phyloP scores from a whole-genome alignment of 2,329 filamentous ascomycete genomes.

The Trichoderma asperellum region DNA sequence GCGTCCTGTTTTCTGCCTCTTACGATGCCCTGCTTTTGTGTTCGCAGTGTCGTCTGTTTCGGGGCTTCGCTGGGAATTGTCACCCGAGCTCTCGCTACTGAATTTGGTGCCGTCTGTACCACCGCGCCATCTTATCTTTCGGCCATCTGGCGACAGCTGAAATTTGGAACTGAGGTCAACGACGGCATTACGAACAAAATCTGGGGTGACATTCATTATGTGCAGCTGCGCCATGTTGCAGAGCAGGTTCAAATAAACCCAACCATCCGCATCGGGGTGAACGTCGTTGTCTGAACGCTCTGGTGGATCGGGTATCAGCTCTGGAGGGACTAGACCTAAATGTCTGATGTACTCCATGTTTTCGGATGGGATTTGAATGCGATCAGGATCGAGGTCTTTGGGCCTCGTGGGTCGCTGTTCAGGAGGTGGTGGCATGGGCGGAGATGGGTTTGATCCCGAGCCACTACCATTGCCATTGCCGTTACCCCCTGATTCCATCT shows the following conservation, averaged over 20 bases:
- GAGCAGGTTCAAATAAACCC: slow-evolving; percentile 81
- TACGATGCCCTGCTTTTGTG: slow-evolving; percentile 48
- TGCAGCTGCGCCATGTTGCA: slow-evolving; percentile 83
- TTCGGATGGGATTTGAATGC: slow-evolving; percentile 73
- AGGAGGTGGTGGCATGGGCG: slow-evolving; percentile 47
- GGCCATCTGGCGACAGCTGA: slow-evolving; percentile 75
- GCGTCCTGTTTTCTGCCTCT: slow-evolving; percentile 49
- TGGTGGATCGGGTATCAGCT: slow-evolving; percentile 43
- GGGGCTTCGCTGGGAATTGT: slow-evolving; percentile 51
- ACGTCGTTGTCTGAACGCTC: slow-evolving; percentile 46
- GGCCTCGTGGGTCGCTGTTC: slow-evolving; percentile 80
- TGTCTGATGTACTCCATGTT: slow-evolving; percentile 82
- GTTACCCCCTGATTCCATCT: slow-evolving; percentile 49
- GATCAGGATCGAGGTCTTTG: slow-evolving; percentile 75
- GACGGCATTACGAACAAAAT: slow-evolving; percentile 75
- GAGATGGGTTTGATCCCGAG: slow-evolving; percentile 46
- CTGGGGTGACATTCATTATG: slow-evolving; percentile 78
- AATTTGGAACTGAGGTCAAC: slow-evolving; percentile 72
- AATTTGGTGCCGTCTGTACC: slow-evolving; percentile 66
- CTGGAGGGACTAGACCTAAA: slow-evolving; percentile 67
- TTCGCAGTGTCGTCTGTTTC: slow-evolving; percentile 55
- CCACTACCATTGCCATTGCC: slow-evolving; percentile 32
- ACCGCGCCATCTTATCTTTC: slow-evolving; percentile 80
- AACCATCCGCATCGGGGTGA: slow-evolving; percentile 68
- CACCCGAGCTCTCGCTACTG: slow-evolving; percentile 64